Evolutionary conservation across 352 stramenopile species (phyloP).

Genomic region (Thalassiosira mediterranea): DNA sequence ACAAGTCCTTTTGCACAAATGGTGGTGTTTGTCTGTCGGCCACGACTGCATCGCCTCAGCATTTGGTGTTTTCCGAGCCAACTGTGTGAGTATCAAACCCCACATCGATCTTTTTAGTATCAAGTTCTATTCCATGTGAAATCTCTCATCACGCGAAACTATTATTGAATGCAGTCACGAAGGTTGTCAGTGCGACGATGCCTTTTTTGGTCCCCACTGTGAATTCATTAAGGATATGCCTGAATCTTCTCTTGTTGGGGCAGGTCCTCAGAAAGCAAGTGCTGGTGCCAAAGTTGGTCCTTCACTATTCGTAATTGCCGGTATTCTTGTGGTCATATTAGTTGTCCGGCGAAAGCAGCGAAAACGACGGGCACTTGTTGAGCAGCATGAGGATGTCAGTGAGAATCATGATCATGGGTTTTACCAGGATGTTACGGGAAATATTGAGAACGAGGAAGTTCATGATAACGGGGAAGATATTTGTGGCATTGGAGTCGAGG

Average conservation of each 20-base stretch:
- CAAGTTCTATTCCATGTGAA: background rate
- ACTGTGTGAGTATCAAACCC: background rate
- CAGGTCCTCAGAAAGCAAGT: background rate
- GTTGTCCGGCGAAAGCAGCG: too few species aligned
- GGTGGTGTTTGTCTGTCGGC: slow-evolving; percentile 28
- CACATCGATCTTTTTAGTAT: background rate
- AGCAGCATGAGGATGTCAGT: too few species aligned
- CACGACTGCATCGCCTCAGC: slow-evolving; percentile 1
- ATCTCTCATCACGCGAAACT: too few species aligned
- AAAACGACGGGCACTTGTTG: too few species aligned
- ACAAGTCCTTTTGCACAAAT: slow-evolving; percentile 45
- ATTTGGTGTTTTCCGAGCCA: slow-evolving; percentile 15
- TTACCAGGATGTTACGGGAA: too few species aligned
- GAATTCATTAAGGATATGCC: slow-evolving; percentile 40
- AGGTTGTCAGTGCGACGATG: slow-evolving; percentile 38
- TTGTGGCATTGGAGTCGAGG: too few species aligned
- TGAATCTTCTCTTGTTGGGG: slow-evolving; percentile 2
- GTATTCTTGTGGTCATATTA: background rate
- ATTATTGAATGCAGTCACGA: slow-evolving; percentile 29
- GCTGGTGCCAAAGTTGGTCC: slow-evolving; percentile 6
- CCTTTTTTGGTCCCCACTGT: slow-evolving; percentile 41
- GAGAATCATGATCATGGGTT: too few species aligned
- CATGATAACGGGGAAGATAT: too few species aligned
- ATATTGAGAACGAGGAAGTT: too few species aligned
- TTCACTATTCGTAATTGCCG: background rate